Conservation (phyloP, 768 basidiomycete genomes). For the Mycena amicta region DNA sequence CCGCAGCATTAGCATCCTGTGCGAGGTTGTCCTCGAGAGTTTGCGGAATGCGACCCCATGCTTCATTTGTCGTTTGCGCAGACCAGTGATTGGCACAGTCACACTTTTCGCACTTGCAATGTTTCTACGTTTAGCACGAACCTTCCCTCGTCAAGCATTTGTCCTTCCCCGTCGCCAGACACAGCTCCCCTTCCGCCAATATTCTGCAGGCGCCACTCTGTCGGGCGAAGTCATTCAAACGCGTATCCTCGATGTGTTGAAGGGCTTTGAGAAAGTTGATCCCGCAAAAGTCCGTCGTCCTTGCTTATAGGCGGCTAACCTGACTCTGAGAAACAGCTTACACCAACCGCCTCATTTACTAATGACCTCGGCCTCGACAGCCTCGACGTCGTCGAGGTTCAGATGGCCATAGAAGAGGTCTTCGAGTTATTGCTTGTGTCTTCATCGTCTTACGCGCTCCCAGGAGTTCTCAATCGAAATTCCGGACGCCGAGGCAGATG, state of each 20-base stretch:
- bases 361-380: conserved; percentile 92
- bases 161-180: conserved; percentile 44
- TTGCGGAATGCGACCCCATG: conserved; percentile 94
- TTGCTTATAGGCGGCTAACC: neutral
- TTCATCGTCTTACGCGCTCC: conserved; percentile 2
- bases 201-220: conserved; percentile 69
- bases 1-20: conserved; percentile 93
- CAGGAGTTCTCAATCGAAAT: conserved; percentile 98
- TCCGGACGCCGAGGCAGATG: conserved; percentile 94
- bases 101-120: conserved; percentile 23
- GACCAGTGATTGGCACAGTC: too few species aligned
- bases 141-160: conserved; percentile 29
- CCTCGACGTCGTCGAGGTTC: conserved; percentile 95
- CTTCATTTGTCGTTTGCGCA: too few species aligned
- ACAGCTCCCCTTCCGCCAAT: conserved; percentile 51
- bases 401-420: conserved; percentile 98
- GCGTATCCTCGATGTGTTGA: conserved; percentile 81
- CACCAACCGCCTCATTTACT: conserved; percentile 64
- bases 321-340: conserved; percentile 59
- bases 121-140: conserved; percentile 55
- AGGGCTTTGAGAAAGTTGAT: conserved; percentile 89
- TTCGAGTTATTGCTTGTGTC: conserved; percentile 10
- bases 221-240: conserved; percentile 67
- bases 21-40: conserved; percentile 88
- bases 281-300: conserved; percentile 56